Conservation (phyloP, 805 yeast genomes). For the Pichia cephalocereana region DNA sequence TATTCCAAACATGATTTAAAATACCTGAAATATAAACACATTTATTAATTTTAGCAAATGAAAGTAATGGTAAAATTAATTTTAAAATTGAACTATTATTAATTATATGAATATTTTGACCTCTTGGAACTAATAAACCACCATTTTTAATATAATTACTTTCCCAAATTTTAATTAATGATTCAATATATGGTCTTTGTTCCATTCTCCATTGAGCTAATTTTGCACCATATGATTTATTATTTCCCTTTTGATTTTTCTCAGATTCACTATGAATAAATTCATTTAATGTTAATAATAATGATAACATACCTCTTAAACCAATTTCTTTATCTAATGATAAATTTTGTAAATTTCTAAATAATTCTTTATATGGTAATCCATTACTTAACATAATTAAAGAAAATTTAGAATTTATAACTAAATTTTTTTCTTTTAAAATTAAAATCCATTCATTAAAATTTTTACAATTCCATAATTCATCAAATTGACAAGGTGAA, state of each 20-base stretch:
- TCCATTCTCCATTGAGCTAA: slow-evolving; percentile 60
- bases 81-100: slow-evolving; percentile 48
- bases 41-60: slow-evolving; percentile 59
- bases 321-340: slow-evolving; percentile 32
- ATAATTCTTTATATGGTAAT: slow-evolving; percentile 41
- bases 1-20: slow-evolving; percentile 48
- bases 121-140: slow-evolving; percentile 49
- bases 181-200: slow-evolving; percentile 48
- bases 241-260: slow-evolving; percentile 21
- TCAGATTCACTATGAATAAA: slow-evolving; percentile 45
- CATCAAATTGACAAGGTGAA: slow-evolving; percentile 50
- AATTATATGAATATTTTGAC: slow-evolving; percentile 39
- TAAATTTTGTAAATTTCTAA: slow-evolving; percentile 38
- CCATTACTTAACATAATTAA: slow-evolving; percentile 51
- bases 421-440: slow-evolving; percentile 29
- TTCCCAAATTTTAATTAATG: slow-evolving; percentile 62
- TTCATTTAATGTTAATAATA: slow-evolving; percentile 61
- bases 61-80: slow-evolving; percentile 55
- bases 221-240: slow-evolving; percentile 31
- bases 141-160: slow-evolving; percentile 49
- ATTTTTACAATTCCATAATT: slow-evolving; percentile 47
- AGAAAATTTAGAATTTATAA: slow-evolving; percentile 43
- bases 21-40: slow-evolving; percentile 55
- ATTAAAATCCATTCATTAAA: slow-evolving; percentile 42
- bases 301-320: slow-evolving; percentile 41